Conservation (phyloP, 768 basidiomycete species). For the Lactarius pseudohatsudake region DNA sequence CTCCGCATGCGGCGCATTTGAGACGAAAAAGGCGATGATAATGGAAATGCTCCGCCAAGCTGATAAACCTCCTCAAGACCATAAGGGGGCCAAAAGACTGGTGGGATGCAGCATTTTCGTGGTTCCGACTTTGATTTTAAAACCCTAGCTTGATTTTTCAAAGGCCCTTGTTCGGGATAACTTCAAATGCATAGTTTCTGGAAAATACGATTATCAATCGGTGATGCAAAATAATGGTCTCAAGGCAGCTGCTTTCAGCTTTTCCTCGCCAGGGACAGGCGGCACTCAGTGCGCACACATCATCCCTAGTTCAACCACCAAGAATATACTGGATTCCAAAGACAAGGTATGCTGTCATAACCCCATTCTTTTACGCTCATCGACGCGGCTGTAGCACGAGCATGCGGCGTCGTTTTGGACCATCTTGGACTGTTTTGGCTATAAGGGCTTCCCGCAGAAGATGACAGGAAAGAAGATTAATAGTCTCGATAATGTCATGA, state of each 20-base stretch:
- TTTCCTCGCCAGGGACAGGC: background rate
- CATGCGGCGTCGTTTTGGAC: background rate
- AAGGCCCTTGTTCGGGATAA: background rate
- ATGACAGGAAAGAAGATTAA: background rate
- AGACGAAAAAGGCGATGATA: background rate
- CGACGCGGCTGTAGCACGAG: background rate
- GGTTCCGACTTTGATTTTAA: background rate
- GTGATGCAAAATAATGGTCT: background rate
- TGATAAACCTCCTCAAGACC: background rate
- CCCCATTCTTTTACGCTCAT: background rate
- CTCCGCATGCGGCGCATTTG: background rate
- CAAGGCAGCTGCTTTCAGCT: no score
- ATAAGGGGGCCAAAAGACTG: background rate
- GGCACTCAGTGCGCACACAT: background rate
- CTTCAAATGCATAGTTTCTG: background rate
- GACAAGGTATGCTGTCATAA: background rate
- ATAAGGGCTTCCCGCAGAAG: background rate
- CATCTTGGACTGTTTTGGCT: background rate
- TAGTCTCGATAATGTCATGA: background rate
- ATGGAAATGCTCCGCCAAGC: background rate
- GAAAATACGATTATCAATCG: background rate
- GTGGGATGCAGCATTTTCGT: background rate
- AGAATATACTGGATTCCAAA: background rate
- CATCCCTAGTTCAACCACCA: background rate
- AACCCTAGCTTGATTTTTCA: background rate